Percentiles rank a stretch among this genome's conserved stretches.
Evolutionary conservation across 768 basidiomycete species (phyloP).

Genomic region (Terana coerulea): DNA sequence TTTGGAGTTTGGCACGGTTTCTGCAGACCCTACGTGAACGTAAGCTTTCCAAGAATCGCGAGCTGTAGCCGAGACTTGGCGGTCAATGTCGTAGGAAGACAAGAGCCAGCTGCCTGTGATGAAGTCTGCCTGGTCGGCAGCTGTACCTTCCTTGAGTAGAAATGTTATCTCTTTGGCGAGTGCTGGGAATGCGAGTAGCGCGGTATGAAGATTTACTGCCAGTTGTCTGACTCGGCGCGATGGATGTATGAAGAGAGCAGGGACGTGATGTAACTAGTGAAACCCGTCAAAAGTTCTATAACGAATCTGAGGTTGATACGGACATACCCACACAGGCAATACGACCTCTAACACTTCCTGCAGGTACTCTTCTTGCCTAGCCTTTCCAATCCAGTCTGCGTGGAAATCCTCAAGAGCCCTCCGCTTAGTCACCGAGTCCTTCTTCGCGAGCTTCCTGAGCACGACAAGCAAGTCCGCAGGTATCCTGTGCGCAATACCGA

Average conservation of each 20-base stretch:
- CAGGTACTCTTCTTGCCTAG: slow-evolving; percentile 37
- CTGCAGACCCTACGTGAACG: slow-evolving; percentile 14
- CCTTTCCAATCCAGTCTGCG: slow-evolving; percentile 58
- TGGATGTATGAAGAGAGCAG: slow-evolving; percentile 75
- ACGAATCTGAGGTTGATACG: not conserved
- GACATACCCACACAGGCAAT: slow-evolving; percentile 89
- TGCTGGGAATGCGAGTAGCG: slow-evolving; percentile 55
- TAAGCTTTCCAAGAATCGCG: slow-evolving; percentile 50
- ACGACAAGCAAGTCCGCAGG: slow-evolving; percentile 83
- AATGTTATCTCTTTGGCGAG: slow-evolving; percentile 43
- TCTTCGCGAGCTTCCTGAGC: slow-evolving; percentile 80
- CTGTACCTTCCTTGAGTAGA: slow-evolving; percentile 41
- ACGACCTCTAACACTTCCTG: slow-evolving; percentile 47
- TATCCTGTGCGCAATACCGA: slow-evolving; percentile 68
- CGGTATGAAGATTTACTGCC: slow-evolving; percentile 57
- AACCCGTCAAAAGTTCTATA: not conserved
- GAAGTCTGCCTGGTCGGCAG: slow-evolving; percentile 47
- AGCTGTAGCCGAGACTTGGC: slow-evolving; percentile 49
- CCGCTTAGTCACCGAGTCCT: slow-evolving; percentile 79
- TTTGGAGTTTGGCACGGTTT: not conserved
- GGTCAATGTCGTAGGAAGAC: slow-evolving; percentile 68
- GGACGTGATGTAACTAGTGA: slow-evolving; percentile 80
- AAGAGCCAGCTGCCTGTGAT: slow-evolving; percentile 74
- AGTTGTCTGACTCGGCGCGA: slow-evolving; percentile 69
- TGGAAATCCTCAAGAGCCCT: slow-evolving; percentile 85